phyloP scores from a whole-genome alignment of 352 stramenopile species.

The Lagenidium sp. region DNA sequence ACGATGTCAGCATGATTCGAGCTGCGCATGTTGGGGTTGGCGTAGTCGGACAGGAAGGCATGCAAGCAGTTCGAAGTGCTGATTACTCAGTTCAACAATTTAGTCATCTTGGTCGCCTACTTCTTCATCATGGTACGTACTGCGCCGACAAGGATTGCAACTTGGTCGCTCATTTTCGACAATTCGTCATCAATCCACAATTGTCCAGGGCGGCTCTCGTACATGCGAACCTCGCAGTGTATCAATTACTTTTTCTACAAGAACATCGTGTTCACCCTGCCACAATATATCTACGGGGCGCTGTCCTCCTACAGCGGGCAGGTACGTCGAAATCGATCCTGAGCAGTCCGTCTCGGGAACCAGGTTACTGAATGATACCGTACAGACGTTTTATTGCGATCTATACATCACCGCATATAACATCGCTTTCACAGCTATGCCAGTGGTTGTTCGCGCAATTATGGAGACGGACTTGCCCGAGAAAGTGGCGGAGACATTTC shows the following conservation, averaged over 20 bases:
- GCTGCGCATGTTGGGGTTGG: conserved; percentile 97
- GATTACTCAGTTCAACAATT: conserved; percentile 83
- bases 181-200: no score
- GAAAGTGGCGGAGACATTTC: conserved; percentile 50
- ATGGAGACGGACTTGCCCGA: conserved; percentile 77
- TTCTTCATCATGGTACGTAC: conserved; percentile 58
- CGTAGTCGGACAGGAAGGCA: conserved; percentile 96
- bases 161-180: not conserved
- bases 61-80: conserved; percentile 73
- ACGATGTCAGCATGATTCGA: conserved; percentile 99
- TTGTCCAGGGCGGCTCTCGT: conserved; percentile 89
- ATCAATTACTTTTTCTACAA: conserved; percentile 99
- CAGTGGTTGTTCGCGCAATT: conserved; percentile 73
- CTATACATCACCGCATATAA: conserved; percentile 92
- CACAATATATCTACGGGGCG: conserved; percentile 84
- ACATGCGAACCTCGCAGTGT: conserved; percentile 91
- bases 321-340: conserved; percentile 16
- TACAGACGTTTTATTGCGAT: conserved; percentile 68
- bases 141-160: no score
- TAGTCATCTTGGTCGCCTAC: conserved; percentile 56
- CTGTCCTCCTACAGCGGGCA: conserved; percentile 84
- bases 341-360: no score
- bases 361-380: no score
- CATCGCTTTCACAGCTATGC: conserved; percentile 88
- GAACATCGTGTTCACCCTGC: conserved; percentile 91